phyloP scores from a whole-genome alignment of 768 basidiomycete genomes.

The Austroboletus festivus region DNA sequence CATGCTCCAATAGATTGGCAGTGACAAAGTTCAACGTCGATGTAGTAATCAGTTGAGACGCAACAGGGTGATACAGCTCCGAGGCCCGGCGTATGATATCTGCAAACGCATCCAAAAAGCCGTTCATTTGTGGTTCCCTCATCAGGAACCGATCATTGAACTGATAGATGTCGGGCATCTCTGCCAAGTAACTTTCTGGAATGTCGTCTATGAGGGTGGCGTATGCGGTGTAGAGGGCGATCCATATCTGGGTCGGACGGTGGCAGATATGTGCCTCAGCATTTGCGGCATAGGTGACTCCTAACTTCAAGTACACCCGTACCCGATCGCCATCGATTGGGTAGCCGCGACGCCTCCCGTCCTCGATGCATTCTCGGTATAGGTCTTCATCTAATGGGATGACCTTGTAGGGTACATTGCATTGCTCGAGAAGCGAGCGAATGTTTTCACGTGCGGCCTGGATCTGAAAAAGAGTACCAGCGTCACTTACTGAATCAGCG shows the following conservation, averaged over 20 bases:
- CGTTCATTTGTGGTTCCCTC: constrained; percentile 23
- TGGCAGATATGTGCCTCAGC: constrained; percentile 24
- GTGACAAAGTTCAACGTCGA: constrained; percentile 33
- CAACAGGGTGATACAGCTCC: constrained; percentile 22
- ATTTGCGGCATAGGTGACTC: constrained; percentile 25
- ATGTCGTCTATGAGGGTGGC: constrained; percentile 33
- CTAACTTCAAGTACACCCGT: constrained; percentile 29
- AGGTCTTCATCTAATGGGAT: constrained; percentile 13
- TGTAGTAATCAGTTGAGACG: constrained; percentile 32
- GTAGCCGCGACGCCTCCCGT: constrained; percentile 24
- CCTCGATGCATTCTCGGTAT: constrained; percentile 23
- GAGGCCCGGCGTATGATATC: constrained; percentile 25
- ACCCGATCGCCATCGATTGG: constrained; percentile 20
- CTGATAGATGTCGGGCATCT: neutral
- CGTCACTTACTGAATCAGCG: too few species aligned
- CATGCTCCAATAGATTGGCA: constrained; percentile 15
- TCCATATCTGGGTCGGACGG: constrained; percentile 12
- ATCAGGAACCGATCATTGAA: neutral
- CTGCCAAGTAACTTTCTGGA: neutral
- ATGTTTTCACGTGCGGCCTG: neutral
- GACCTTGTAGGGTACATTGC: constrained; percentile 12
- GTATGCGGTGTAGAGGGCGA: constrained; percentile 36
- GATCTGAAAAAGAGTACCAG: neutral
- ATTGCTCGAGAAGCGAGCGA: constrained; percentile 3
- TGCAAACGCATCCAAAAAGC: constrained; percentile 30